Percentiles rank a stretch among this genome's conserved stretches.
Conservation (phyloP, 2,329 filamentous ascomycete species). For the Esteya vermicola region DNA sequence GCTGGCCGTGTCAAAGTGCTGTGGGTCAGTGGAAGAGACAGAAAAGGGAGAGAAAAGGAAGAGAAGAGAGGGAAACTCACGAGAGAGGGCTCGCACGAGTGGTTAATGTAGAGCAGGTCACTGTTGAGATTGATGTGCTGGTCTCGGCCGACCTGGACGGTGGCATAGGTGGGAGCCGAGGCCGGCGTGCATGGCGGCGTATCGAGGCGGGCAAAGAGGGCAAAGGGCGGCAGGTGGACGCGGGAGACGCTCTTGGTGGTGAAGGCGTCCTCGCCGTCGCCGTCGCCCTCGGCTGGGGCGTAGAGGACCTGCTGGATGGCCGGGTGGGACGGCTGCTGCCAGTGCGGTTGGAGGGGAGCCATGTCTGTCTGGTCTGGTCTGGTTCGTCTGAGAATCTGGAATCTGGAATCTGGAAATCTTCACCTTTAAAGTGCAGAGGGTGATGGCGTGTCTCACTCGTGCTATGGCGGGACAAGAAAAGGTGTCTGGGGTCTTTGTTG, state of each 20-base stretch:
- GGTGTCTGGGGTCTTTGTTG: no score
- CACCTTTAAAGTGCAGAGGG: background rate
- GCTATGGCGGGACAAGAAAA: background rate
- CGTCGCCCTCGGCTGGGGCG: no score
- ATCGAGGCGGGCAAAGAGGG: slow-evolving; percentile 49
- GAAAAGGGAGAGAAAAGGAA: background rate
- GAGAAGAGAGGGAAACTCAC: slow-evolving; percentile 25
- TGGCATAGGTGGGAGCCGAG: slow-evolving; percentile 44
- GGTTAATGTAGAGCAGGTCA: slow-evolving; percentile 53
- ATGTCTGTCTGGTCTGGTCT: no score
- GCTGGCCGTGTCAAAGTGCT: slow-evolving; percentile 47
- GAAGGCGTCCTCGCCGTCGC: slow-evolving; percentile 35
- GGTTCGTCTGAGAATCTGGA: no score
- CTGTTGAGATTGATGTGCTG: slow-evolving; percentile 50
- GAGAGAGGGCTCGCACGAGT: slow-evolving; percentile 51
- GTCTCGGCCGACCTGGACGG: slow-evolving; percentile 43
- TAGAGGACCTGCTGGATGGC: slow-evolving; percentile 38
- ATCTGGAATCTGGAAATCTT: no score
- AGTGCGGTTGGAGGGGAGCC: slow-evolving; percentile 42
- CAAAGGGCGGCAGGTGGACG: slow-evolving; percentile 43
- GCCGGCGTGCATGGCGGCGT: slow-evolving; percentile 49
- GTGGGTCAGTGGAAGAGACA: background rate
- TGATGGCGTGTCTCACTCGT: no score
- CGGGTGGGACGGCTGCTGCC: slow-evolving; percentile 47
- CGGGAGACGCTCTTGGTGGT: slow-evolving; percentile 46